Conservation (phyloP, 2,329 filamentous ascomycete genomes). For the Plectosphaerella plurivora region DNA sequence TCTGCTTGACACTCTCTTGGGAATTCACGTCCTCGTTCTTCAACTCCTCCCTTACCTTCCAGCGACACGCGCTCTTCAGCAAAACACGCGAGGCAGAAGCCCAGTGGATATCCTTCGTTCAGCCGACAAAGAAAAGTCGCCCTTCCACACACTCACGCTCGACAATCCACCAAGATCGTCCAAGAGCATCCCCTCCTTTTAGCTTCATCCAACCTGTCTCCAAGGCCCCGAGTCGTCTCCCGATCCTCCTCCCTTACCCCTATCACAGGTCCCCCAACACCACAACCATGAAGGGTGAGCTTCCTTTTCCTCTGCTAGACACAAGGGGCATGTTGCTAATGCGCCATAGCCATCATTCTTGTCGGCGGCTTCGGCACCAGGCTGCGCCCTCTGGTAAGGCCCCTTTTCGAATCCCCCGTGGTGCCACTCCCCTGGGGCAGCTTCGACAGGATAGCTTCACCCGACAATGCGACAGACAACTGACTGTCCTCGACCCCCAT, state of each 20-base stretch:
- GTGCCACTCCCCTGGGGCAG: not conserved
- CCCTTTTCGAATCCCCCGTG: not conserved
- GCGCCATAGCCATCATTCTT: conserved; percentile 81
- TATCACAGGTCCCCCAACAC: conserved; percentile 2
- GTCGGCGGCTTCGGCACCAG: conserved; percentile 98
- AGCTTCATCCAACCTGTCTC: too few species aligned
- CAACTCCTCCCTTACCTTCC: too few species aligned
- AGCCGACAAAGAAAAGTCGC: too few species aligned
- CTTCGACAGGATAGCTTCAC: not conserved
- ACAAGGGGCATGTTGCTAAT: conserved; percentile 3
- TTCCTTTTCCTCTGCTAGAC: not conserved
- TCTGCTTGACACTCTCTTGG: too few species aligned
- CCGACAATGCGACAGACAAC: not conserved
- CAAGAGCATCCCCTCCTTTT: too few species aligned
- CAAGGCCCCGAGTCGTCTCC: too few species aligned
- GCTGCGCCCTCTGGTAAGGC: conserved; percentile 84
- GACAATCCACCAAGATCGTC: too few species aligned
- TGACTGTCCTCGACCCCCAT: conserved; percentile 8
- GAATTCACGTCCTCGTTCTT: too few species aligned
- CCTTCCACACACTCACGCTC: too few species aligned
- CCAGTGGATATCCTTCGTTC: too few species aligned
- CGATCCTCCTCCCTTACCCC: not conserved
- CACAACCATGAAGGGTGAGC: conserved; percentile 12
- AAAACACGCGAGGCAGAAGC: too few species aligned
- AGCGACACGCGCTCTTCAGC: too few species aligned